Evolutionary conservation across 169 alveolate genomes (phyloP), one percentile per base, ranked within the genome.

Genomic region (Plasmodium gallinaceum): DNA sequence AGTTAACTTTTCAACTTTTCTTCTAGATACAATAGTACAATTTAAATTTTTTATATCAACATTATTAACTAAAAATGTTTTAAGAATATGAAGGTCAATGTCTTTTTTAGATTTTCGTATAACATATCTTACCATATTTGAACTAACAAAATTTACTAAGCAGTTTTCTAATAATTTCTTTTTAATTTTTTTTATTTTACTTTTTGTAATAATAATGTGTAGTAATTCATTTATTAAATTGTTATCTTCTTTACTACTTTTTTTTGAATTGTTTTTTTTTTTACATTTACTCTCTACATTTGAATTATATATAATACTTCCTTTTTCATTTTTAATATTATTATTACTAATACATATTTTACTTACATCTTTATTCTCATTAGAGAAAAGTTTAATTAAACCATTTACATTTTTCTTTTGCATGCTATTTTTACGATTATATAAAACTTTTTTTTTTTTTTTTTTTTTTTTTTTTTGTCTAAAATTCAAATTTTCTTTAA

Each of bases 11-110:
- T 78, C 65, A n/a, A 68, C 48, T 52, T 78, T 78, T 39, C 60
- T 70, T 8, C 65, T 78, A 32, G 78, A 64, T 32, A 64, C 46
- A 0, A 78, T 0, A 12, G 89, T 78, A 16, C n/a, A 46, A 5
- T 62, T 37, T 39, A 78, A 22, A 45, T 66, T 48, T 7, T 78
- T 78, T n/a, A 26, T n/a, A 51, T 78, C 89, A 2, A 78, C 70
- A 51, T 65, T 78, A 14, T 16, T 54, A 8, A 78, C 51, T 14
- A 78, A 24, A 2, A 78, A 57, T 8, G 51, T 16, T 43, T 65
- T 39, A n/a, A 78, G 16, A 52, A 42, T 39, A 37, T 14, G 65
- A 9, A 78, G 22, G 20, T 78, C 60, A 5, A 78, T 58, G 5
- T 78, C 48, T 64, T 65, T 64, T 78, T 14, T n/a, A 14, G 76